Evolutionary conservation across 352 stramenopile species (phyloP), one percentile per base, ranked within the genome.

Genomic region (Aphanomyces cochlioides): DNA sequence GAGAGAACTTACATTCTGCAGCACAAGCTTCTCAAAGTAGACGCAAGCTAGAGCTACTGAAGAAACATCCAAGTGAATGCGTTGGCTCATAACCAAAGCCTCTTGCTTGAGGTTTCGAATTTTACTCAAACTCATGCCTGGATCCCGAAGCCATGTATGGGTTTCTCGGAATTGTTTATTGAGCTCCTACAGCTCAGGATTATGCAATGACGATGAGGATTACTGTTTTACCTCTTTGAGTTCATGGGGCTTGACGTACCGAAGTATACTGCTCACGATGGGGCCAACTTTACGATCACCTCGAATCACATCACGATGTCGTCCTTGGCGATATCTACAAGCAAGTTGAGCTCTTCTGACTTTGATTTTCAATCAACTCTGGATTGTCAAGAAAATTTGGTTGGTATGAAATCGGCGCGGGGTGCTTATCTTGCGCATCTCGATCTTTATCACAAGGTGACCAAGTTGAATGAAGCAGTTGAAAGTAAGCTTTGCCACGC

Each of bases 131-230:
- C 93, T 98, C 10, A 99, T 79, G 40, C 90, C 87, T 57, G 85
- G 88, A 50, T 82, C 79, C 21, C 92, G 90, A 67, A 99, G 85
- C 79, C 83, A 90, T 73, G 74, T 92, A 81, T 92, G 96, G 79
- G 89, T 93, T 65, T 99, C 93, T 28, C 93, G 83, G 76, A 99
- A 99, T 79, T 98, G 96, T 64, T 98, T 93, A 77, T 99, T 99
- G 0, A 99, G 77, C 67, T 98, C 87, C 77, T 83, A 47, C 17
- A 28, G 28, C 28, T 28, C 28, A 28, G 28, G 28, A 28, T 28
- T 28, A 28, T 28, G 28, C 28, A 28, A 28, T 28, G 28, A 28
- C n/a, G 2, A 53, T n/a, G 45, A 15, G n/a, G 45, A 15, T n/a
- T 1, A 53, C n/a, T n/a, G 45, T n/a, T 53, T 7, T 21, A 83